These are phyloP conservation scores for Suillus subluteus DNA, from an alignment of 768 basidiomycete species.

Conservation along the genomic window DNA sequence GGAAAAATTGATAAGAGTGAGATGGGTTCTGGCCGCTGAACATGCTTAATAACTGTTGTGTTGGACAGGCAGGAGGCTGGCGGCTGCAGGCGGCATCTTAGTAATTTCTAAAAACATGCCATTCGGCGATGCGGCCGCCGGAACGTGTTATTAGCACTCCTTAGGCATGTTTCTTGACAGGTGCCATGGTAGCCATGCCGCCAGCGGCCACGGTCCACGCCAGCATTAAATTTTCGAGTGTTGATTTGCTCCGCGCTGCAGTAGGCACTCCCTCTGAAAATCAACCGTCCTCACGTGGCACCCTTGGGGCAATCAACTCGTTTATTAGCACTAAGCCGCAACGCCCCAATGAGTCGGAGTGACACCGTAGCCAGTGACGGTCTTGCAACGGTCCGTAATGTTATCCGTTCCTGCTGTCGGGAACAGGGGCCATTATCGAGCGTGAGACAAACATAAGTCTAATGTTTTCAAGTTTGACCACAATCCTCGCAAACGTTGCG, in stretches of 20 bases:
- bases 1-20: constrained; percentile 1
- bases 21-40: neutral
- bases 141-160: neutral
- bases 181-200: neutral
- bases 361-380: neutral
- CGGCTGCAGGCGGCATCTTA: neutral
- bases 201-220: neutral
- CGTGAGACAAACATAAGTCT: constrained; percentile 4
- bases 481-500: neutral
- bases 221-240: neutral
- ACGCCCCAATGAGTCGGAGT: neutral
- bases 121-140: neutral
- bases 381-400: neutral
- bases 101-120: neutral
- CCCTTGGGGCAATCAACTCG: neutral
- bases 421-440: neutral
- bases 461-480: constrained; percentile 1
- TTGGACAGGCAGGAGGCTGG: neutral
- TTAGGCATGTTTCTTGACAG: neutral
- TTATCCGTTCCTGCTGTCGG: neutral
- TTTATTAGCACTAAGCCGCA: constrained; percentile 5
- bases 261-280: neutral
- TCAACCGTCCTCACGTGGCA: neutral
- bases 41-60: neutral
- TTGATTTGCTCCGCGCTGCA: neutral